Conservation (phyloP, 75 land plant genomes). For the Cryptomeria japonica region DNA sequence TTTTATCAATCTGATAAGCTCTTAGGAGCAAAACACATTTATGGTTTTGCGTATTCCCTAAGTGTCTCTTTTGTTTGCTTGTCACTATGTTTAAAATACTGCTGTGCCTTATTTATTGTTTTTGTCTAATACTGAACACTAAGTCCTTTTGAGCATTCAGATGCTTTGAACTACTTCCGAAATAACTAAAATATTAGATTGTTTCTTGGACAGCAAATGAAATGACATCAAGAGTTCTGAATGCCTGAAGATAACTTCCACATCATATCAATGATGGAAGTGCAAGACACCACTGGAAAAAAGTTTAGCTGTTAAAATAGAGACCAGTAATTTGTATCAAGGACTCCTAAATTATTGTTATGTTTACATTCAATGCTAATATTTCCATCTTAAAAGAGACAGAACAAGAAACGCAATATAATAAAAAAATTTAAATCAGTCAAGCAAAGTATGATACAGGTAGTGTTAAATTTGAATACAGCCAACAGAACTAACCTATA, state of each 20-base stretch:
- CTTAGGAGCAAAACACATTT: too few species aligned
- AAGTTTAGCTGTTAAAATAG: background rate
- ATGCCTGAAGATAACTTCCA: background rate
- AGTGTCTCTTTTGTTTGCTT: too few species aligned
- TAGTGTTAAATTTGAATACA: background rate
- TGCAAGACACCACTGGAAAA: background rate
- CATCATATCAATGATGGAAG: background rate
- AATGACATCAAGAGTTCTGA: background rate
- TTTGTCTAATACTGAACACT: too few species aligned
- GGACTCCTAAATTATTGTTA: background rate
- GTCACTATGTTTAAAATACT: too few species aligned
- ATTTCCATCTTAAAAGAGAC: background rate
- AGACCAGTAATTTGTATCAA: background rate
- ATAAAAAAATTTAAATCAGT: background rate
- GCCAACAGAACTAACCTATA: slow-evolving; percentile 26
- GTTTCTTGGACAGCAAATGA: background rate
- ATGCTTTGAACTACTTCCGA: background rate
- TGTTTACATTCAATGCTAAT: background rate
- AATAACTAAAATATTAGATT: background rate
- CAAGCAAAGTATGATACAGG: background rate
- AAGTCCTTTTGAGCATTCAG: too few species aligned
- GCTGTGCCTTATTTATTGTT: too few species aligned
- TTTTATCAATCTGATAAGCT: too few species aligned
- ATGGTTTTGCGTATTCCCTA: too few species aligned
- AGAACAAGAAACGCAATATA: background rate